Evolutionary conservation across 1,284 basidiomycete species (phyloP).

Genomic region (Rugosomyces carneus): DNA sequence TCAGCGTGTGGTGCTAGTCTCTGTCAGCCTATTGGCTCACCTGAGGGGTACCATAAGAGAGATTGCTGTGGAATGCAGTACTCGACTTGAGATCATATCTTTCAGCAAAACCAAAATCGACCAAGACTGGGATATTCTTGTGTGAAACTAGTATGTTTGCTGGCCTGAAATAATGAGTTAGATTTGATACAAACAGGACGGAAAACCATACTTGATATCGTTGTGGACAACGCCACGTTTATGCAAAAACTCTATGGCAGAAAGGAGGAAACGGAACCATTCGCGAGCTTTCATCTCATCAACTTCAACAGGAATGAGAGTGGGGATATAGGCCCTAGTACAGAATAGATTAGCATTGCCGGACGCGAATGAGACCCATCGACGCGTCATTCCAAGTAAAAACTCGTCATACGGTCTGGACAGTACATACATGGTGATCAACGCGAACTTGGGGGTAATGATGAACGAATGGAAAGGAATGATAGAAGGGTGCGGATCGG

Average conservation of each 20-base stretch:
- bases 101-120: conserved; percentile 92
- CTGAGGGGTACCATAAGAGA: conserved; percentile 89
- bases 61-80: conserved; percentile 74
- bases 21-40: conserved; percentile 28
- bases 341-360: conserved; percentile 18
- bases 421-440: conserved; percentile 74
- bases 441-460: conserved; percentile 83
- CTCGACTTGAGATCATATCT: conserved; percentile 56
- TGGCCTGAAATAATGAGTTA: conserved; percentile 43
- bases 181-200: conserved; percentile 1
- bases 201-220: conserved; percentile 77
- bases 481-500: conserved; percentile 83
- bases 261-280: conserved; percentile 85
- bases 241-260: conserved; percentile 85
- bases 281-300: conserved; percentile 68
- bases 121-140: conserved; percentile 73
- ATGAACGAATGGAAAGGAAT: conserved; percentile 90
- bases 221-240: conserved; percentile 86
- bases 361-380: conserved; percentile 9
- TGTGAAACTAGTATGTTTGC: conserved; percentile 82
- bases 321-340: conserved; percentile 67
- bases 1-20: conserved; percentile 15
- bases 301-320: conserved; percentile 79
- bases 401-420: background rate
- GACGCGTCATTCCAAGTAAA: conserved; percentile 4